phyloP scores from a whole-genome alignment of 257 asterid genomes.

The Solanum piurae region DNA sequence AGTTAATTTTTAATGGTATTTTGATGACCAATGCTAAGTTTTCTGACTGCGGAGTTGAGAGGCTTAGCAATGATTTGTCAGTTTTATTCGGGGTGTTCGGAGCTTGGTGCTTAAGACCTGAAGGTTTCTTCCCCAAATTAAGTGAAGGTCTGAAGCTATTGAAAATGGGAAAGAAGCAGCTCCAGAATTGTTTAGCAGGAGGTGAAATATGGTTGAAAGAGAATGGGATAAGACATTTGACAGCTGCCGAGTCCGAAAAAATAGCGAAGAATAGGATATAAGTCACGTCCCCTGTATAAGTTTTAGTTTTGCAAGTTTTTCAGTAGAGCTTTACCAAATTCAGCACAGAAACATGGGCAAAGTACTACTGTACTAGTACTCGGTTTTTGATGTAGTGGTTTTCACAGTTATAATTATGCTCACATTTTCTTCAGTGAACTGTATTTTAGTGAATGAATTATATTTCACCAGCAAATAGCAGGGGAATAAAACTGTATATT shows the following conservation, averaged over 20 bases:
- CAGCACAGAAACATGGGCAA: not conserved
- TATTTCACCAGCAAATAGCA: not conserved
- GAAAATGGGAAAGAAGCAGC: constrained; percentile 36
- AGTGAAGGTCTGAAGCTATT: constrained; percentile 69
- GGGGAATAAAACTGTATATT: not conserved
- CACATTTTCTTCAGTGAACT: not conserved
- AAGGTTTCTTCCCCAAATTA: constrained; percentile 84
- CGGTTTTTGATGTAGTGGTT: not conserved
- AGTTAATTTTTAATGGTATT: constrained; percentile 39
- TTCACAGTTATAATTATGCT: not conserved
- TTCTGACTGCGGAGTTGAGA: constrained; percentile 55
- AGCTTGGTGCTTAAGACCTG: constrained; percentile 80
- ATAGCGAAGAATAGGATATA: constrained; percentile 56
- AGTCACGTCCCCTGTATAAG: not conserved
- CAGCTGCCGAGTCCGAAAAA: constrained; percentile 47
- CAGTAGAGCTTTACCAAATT: not conserved
- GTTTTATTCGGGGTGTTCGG: constrained; percentile 59
- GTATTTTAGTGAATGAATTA: not conserved
- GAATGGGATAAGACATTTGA: constrained; percentile 59
- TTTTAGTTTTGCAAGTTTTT: not conserved
- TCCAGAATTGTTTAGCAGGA: constrained; percentile 37
- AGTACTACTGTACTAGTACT: not conserved
- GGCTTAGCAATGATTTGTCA: constrained; percentile 56
- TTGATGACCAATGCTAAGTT: constrained; percentile 53
- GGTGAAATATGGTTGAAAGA: constrained; percentile 73